Percentiles rank a stretch among this genome's conserved stretches.
phyloP scores from a whole-genome alignment of 352 stramenopile species.

The Paralagenidium karlingii region DNA sequence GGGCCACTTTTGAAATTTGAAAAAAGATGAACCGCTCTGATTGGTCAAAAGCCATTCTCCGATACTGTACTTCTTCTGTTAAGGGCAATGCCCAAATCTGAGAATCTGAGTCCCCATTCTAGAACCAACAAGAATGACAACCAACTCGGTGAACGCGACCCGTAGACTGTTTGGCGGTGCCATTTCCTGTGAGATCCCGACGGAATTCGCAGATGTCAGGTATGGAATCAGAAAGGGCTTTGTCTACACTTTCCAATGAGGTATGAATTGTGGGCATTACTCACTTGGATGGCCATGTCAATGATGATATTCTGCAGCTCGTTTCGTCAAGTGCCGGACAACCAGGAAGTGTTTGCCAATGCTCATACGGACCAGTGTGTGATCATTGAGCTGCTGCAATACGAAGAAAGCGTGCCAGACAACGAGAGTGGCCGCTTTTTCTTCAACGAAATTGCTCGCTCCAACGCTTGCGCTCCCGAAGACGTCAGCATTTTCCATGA shows the following conservation, averaged over 20 bases:
- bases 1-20: no score
- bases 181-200: conserved; percentile 54
- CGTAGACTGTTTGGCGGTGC: conserved; percentile 49
- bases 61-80: no score
- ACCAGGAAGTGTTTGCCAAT: conserved; percentile 82
- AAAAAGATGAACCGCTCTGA: no score
- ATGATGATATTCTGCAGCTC: conserved; percentile 10
- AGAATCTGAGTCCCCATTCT: no score
- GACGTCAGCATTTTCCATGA: conserved; percentile 41
- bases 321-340: conserved; percentile 79
- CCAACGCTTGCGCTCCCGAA: conserved; percentile 48
- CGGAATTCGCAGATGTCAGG: conserved; percentile 71
- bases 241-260: background rate
- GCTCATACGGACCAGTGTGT: conserved; percentile 65
- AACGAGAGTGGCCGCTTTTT: conserved; percentile 49
- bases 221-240: conserved; percentile 5
- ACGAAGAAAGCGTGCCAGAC: conserved; percentile 33
- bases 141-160: no score
- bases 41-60: no score
- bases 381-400: conserved; percentile 73
- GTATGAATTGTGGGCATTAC: background rate
- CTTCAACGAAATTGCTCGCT: conserved; percentile 75
- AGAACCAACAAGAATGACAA: no score
- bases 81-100: no score
- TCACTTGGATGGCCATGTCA: background rate